phyloP scores from a whole-genome alignment of 805 yeast genomes.

The Sugiyamaella floridensis region DNA sequence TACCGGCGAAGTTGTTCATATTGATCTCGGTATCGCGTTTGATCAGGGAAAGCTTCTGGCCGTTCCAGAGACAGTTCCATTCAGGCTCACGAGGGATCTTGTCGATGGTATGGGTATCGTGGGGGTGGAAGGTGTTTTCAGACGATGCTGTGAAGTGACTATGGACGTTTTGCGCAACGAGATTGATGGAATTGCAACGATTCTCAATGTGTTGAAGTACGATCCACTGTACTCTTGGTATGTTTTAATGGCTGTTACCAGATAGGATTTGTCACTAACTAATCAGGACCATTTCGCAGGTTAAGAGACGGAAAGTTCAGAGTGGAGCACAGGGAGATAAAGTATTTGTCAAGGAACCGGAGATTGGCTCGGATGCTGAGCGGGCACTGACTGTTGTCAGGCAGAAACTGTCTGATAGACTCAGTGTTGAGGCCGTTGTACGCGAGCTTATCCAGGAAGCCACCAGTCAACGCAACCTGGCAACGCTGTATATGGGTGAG shows the following conservation, averaged over 20 bases:
- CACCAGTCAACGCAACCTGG: slow-evolving; percentile 55
- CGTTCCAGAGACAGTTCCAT: slow-evolving; percentile 91
- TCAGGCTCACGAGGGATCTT: slow-evolving; percentile 80
- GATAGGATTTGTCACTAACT: slow-evolving; percentile 1
- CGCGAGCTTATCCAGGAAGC: slow-evolving; percentile 78
- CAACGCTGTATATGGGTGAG: slow-evolving; percentile 80
- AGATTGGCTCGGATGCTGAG: slow-evolving; percentile 64
- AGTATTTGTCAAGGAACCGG: slow-evolving; percentile 13
- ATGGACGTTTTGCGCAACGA: slow-evolving; percentile 60
- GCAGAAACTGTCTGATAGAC: slow-evolving; percentile 61
- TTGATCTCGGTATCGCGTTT: slow-evolving; percentile 93
- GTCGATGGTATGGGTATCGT: slow-evolving; percentile 89
- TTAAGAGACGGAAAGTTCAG: slow-evolving; percentile 51
- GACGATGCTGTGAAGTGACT: slow-evolving; percentile 65
- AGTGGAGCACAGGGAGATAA: slow-evolving; percentile 24
- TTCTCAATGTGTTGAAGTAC: slow-evolving; percentile 77
- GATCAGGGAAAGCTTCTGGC: slow-evolving; percentile 84
- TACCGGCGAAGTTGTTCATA: slow-evolving; percentile 93
- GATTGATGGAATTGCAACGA: slow-evolving; percentile 64
- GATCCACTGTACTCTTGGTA: slow-evolving; percentile 91
- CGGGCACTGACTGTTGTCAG: slow-evolving; percentile 69
- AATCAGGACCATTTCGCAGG: slow-evolving; percentile 57
- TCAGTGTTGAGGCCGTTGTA: slow-evolving; percentile 79
- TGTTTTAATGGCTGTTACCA: not conserved
- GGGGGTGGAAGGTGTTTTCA: slow-evolving; percentile 76